A percentile compares a stretch with the other conserved stretches of the same genome.
These are phyloP conservation scores for Hyphopichia burtonii DNA, from an alignment of 1,139 yeast species.

Conservation along the genomic window DNA sequence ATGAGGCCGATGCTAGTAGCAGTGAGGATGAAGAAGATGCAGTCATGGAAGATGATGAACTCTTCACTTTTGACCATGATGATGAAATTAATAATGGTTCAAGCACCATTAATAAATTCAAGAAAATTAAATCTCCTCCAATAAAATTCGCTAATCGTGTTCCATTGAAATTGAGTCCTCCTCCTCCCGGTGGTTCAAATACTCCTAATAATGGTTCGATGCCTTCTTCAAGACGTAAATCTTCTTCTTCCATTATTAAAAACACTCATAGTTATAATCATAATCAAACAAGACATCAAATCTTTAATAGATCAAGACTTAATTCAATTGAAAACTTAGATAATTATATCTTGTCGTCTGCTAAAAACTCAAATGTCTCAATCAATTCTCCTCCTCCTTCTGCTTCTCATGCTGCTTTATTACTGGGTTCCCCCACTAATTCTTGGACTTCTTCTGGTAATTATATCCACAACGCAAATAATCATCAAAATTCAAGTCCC, in stretches of 20 bases:
- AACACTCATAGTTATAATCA: slow-evolving; percentile 14
- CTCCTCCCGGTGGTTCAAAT: slow-evolving; percentile 22
- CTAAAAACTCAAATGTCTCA: slow-evolving; percentile 37
- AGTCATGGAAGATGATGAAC: slow-evolving; percentile 14
- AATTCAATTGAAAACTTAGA: slow-evolving; percentile 46
- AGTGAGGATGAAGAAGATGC: slow-evolving; percentile 16
- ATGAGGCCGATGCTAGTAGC: slow-evolving; percentile 10
- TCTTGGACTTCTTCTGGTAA: slow-evolving; percentile 25
- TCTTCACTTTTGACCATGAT: slow-evolving; percentile 37
- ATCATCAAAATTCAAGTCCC: slow-evolving; percentile 17
- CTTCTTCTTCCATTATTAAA: slow-evolving; percentile 26
- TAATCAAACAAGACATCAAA: slow-evolving; percentile 23
- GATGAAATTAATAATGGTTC: slow-evolving; percentile 31
- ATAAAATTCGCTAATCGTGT: slow-evolving; percentile 46
- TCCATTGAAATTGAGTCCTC: slow-evolving; percentile 43
- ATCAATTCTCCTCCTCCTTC: slow-evolving; percentile 38
- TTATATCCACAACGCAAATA: slow-evolving; percentile 16
- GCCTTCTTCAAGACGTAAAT: slow-evolving; percentile 21
- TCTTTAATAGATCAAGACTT: slow-evolving; percentile 41
- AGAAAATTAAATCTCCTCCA: slow-evolving; percentile 30
- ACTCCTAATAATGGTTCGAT: slow-evolving; percentile 6
- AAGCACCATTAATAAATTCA: slow-evolving; percentile 10
- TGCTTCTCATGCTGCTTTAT: slow-evolving; percentile 17
- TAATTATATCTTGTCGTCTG: slow-evolving; percentile 41
- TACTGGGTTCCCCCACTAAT: slow-evolving; percentile 16